Conservation (phyloP, 345 rosid species). For the Noccaea bulbosa region DNA sequence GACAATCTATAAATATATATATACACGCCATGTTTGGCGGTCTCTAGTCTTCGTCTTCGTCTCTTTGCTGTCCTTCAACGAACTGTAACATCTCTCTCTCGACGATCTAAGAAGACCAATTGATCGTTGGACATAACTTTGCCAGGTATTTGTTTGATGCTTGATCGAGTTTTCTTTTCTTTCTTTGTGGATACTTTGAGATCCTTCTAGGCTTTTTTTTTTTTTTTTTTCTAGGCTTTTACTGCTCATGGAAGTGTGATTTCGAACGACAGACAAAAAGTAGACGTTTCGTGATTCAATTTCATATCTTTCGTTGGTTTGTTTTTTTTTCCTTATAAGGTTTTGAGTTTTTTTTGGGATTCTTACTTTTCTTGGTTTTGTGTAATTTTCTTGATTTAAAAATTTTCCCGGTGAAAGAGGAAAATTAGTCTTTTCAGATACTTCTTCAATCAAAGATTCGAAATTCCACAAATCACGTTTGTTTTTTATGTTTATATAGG, state of each 20-base stretch:
- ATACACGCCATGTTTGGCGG: conserved; percentile 35
- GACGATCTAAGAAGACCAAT: conserved; percentile 6
- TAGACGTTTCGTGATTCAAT: conserved; percentile 9
- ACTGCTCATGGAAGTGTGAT: conserved; percentile 13
- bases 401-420: neutral
- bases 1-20: conserved; percentile 33
- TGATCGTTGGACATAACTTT: conserved; percentile 1
- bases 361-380: conserved; percentile 4
- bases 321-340: neutral
- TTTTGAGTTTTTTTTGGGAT: conserved; percentile 3
- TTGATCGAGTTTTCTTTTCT: neutral
- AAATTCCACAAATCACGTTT: conserved; percentile 24
- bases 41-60: conserved; percentile 32
- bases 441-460: neutral
- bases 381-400: neutral
- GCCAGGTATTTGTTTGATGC: conserved; percentile 25
- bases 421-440: neutral
- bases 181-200: neutral
- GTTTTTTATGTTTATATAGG: neutral
- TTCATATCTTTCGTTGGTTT: conserved; percentile 1
- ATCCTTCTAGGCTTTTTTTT: neutral
- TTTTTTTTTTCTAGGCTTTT: neutral
- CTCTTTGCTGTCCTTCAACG: conserved; percentile 31
- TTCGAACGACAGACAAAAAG: conserved; percentile 2
- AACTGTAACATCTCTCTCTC: conserved; percentile 24